Evolutionary conservation across 208 protist genomes (phyloP).

Genomic region (Entamoeba dispar): DNA sequence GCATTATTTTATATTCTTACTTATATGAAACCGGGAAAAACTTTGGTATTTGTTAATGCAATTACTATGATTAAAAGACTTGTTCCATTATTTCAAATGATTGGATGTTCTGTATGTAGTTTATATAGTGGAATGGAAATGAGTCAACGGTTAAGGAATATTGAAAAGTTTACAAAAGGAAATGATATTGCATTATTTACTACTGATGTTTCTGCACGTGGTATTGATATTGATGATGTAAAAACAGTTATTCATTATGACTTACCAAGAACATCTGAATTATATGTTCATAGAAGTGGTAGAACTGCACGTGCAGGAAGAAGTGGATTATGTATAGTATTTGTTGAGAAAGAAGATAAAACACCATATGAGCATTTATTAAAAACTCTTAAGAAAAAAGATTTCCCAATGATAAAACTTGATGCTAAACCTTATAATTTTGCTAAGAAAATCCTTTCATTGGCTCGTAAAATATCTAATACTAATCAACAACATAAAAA

Average conservation of each 20-base stretch:
- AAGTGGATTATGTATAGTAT: conserved; percentile 36
- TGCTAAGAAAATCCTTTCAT: background rate
- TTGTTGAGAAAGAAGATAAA: background rate
- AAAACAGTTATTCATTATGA: conserved; percentile 43
- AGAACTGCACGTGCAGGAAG: conserved; percentile 88
- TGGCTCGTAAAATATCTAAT: background rate
- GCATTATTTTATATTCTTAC: background rate
- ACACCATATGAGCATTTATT: background rate
- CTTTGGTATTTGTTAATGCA: background rate
- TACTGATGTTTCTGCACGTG: conserved; percentile 24
- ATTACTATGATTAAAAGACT: background rate
- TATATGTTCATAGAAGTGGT: conserved; percentile 73
- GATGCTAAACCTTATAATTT: background rate
- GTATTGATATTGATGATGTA: conserved; percentile 21
- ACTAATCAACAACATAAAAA: background rate
- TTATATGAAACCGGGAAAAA: background rate
- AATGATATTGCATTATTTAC: conserved; percentile 2
- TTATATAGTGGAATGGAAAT: conserved; percentile 6
- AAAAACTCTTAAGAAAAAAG: background rate
- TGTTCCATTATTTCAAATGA: background rate
- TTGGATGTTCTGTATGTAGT: background rate
- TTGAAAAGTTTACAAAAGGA: conserved; percentile 10
- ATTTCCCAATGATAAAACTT: background rate
- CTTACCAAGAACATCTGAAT: conserved; percentile 81
- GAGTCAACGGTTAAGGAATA: background rate